phyloP scores from a whole-genome alignment of 768 basidiomycete species.

The Mycena kentingensis region DNA sequence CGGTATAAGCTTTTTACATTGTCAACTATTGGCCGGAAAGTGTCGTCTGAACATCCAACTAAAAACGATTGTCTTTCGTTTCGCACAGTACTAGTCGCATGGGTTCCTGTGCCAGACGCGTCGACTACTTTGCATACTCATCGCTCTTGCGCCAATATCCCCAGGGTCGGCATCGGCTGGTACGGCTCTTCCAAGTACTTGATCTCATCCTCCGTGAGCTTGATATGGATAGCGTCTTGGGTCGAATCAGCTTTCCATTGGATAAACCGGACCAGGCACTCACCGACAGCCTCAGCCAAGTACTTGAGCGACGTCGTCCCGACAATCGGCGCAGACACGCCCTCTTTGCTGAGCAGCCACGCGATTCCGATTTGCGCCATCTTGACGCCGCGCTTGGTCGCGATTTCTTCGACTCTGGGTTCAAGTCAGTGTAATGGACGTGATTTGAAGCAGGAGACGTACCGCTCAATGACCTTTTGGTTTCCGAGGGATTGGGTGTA shows the following conservation, averaged over 20 bases:
- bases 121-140: too few species aligned
- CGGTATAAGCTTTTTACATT: too few species aligned
- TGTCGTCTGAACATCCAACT: too few species aligned
- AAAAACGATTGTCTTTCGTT: too few species aligned
- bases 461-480: constrained; percentile 14
- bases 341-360: constrained; percentile 49
- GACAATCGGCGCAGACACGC: constrained; percentile 60
- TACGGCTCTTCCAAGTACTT: constrained; percentile 17
- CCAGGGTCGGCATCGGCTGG: constrained; percentile 14
- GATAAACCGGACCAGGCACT: not conserved
- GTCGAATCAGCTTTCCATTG: not conserved
- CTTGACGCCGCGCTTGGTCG: constrained; percentile 48
- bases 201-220: constrained; percentile 15
- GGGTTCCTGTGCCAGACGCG: too few species aligned
- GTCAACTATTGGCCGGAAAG: too few species aligned
- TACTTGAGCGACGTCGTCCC: constrained; percentile 55
- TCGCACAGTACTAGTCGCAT: too few species aligned
- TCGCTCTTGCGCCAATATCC: not conserved
- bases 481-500: constrained; percentile 19
- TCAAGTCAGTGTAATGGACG: not conserved
- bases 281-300: constrained; percentile 53
- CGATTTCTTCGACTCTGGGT: constrained; percentile 54
- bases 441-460: not conserved
- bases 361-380: constrained; percentile 64
- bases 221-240: constrained; percentile 8